Conservation (phyloP, 106 monocot species). For the Narthecium ossifragum region DNA sequence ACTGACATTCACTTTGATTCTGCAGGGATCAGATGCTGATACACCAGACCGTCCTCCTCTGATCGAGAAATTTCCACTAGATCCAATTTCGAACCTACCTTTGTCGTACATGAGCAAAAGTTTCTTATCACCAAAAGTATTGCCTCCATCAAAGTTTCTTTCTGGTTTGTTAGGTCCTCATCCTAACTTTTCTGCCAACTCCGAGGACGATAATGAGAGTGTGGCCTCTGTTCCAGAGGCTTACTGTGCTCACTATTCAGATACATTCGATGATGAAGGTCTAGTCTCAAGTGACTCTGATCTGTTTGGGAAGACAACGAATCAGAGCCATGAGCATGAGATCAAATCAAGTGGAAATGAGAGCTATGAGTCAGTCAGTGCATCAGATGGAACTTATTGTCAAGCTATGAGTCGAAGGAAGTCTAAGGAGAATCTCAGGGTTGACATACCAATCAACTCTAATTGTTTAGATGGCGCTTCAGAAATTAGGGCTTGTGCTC, state of each 20-base stretch:
- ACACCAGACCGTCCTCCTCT: constrained; percentile 41
- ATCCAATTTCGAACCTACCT: constrained; percentile 11
- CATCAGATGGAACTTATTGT: background rate
- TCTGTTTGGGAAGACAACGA: constrained; percentile 28
- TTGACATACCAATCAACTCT: constrained; percentile 27
- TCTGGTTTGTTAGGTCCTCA: constrained; percentile 27
- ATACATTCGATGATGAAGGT: constrained; percentile 48
- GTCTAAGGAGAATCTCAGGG: constrained; percentile 63
- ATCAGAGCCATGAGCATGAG: constrained; percentile 30
- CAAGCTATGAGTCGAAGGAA: constrained; percentile 36
- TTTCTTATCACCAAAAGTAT: constrained; percentile 34
- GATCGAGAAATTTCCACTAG: constrained; percentile 27
- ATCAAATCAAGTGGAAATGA: constrained; percentile 8
- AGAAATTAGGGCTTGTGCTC: background rate
- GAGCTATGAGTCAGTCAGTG: constrained; percentile 7
- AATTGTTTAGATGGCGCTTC: background rate
- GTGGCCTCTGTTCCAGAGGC: constrained; percentile 43
- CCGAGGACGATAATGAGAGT: constrained; percentile 60
- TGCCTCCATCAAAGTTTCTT: constrained; percentile 46
- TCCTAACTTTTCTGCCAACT: constrained; percentile 12
- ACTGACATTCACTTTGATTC: background rate
- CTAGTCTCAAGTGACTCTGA: constrained; percentile 42
- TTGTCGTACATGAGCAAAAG: constrained; percentile 19
- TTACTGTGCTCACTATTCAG: constrained; percentile 42
- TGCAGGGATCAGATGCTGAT: constrained; percentile 35